Base-by-base conservation (phyloP, 139 green algal species). In the Closterium sp. region DNA sequence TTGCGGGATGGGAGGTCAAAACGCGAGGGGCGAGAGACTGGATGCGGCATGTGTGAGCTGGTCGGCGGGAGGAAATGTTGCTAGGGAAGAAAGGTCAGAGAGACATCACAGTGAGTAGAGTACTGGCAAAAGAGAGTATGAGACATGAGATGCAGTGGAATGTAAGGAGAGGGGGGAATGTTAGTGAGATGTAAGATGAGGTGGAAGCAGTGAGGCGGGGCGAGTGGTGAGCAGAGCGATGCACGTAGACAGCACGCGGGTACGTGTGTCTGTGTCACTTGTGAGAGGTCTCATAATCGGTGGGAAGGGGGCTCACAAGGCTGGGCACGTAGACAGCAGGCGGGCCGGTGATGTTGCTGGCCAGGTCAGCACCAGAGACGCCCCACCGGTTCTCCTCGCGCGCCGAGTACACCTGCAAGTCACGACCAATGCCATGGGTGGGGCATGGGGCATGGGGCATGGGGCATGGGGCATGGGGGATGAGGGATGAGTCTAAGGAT, bases 281-380 rank as follows among this genome's bases (percentile, higher is more conserved):
- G 6, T 70, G 45, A 70, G 45, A 22, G 1, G 6, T 22, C 45
- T 70, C 45, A 70, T 17, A 70, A 70, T 2, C 6, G 45, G 45
- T 70, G 45, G 45, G 10, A 17, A 4, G 50, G 17, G 1, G 50
- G 13, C 50, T 73, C 50, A 73, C 50, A 24, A 73, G 50, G 50
- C 50, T 73, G 38, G 91, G 87, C 29, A 93, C 31, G 88, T 93
- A 93, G 87, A 92, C 22, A 50, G 88, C 87, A 31, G 91, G 88
- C 1, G 91, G 91, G 22, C 91, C 91, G 45, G 28, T 92, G 50
- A 94, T 93, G 31, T 62, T 27, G 21, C 21, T 28, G 1, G 86
- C 92, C 84, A 94, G 86, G 38, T 93, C 89, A 62, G 73, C 31
- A 22, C 91, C 91, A 27, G 17, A 85, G 31, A 93, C 86, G 24